phyloP scores from a whole-genome alignment of 257 asterid genomes.

The Ligustrum vulgare region DNA sequence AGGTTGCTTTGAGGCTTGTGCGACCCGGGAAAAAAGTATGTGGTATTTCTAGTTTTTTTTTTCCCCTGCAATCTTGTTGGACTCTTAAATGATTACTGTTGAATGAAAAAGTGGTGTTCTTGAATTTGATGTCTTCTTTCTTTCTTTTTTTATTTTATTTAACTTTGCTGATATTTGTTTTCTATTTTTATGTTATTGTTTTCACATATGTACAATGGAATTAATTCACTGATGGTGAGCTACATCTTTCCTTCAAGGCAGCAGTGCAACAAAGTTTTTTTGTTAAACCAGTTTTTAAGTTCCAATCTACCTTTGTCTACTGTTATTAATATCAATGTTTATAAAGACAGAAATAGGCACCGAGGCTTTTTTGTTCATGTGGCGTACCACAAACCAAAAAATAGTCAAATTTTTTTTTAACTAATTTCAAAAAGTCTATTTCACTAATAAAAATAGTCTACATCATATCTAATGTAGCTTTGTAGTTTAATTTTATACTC shows the following conservation, averaged over 20 bases:
- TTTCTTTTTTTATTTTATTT: not conserved
- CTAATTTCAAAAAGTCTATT: too few species aligned
- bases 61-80: not conserved
- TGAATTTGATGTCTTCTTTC: not conserved
- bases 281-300: not conserved
- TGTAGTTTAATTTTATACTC: too few species aligned
- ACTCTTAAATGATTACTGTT: not conserved
- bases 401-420: too few species aligned
- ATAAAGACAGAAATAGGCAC: too few species aligned
- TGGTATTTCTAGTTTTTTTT: not conserved
- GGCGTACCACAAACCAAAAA: too few species aligned
- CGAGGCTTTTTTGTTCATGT: too few species aligned
- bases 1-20: slow-evolving; percentile 87
- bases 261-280: not conserved
- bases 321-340: not conserved
- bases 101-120: not conserved
- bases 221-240: not conserved
- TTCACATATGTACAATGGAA: not conserved
- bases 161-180: not conserved
- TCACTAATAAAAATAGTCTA: too few species aligned
- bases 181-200: not conserved
- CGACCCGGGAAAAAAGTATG: slow-evolving; percentile 86
- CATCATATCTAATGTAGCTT: too few species aligned
- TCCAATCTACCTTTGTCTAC: not conserved
- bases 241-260: not conserved